A percentile compares a stretch with the other conserved stretches of the same genome.
These are phyloP conservation scores for Quercus agrifolia DNA, from an alignment of 306 rosid species.

Conservation along the genomic window DNA sequence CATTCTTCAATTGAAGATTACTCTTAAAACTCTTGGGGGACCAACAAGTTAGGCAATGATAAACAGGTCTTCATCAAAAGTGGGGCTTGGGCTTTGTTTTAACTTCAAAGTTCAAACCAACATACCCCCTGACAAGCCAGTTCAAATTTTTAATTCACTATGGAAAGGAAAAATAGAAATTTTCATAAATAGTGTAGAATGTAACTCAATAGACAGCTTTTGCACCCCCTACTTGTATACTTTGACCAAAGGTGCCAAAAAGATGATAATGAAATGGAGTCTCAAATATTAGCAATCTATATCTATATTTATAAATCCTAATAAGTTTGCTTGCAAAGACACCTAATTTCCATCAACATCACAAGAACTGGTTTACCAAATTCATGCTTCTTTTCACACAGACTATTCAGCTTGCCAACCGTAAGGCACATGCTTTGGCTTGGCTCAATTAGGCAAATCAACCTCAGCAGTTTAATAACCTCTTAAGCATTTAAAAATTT, in stretches of 20 bases:
- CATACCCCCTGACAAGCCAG: constrained; percentile 99
- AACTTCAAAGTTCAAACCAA: constrained; percentile 98
- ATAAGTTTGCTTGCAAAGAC: constrained; percentile 12
- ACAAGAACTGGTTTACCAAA: neutral
- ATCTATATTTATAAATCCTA: constrained; percentile 16
- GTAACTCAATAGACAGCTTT: constrained; percentile 11
- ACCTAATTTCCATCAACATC: neutral
- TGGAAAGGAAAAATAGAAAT: constrained; percentile 29
- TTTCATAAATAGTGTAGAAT: constrained; percentile 18
- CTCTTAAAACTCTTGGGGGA: constrained; percentile 60
- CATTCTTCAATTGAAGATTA: constrained; percentile 61
- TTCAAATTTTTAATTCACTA: constrained; percentile 60
- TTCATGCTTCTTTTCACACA: neutral
- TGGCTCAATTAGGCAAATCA: neutral
- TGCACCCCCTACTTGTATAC: constrained; percentile 27
- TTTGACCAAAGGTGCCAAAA: neutral
- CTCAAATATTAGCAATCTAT: constrained; percentile 16
- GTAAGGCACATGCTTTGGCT: neutral
- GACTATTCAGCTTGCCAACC: neutral
- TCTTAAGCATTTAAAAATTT: neutral
- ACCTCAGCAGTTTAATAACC: neutral
- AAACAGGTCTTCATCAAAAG: constrained; percentile 79
- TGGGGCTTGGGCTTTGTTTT: constrained; percentile 95
- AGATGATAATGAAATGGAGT: neutral
- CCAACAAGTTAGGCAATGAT: constrained; percentile 76